These are phyloP conservation scores for Neurospora africana DNA, from an alignment of 495 filamentous ascomycete genomes.

Conservation along the genomic window DNA sequence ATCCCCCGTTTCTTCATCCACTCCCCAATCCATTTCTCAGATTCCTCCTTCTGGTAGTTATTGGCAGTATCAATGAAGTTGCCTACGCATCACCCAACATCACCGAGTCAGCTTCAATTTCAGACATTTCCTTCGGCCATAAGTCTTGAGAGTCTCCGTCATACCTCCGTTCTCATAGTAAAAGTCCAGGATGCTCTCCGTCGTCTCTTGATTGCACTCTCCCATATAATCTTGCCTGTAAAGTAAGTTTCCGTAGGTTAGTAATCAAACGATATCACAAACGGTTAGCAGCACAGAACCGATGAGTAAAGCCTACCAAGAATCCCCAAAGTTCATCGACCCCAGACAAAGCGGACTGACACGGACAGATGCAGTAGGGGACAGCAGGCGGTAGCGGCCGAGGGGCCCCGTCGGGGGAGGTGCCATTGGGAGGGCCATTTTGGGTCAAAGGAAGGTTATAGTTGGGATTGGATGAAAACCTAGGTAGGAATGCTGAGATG, in stretches of 20 bases:
- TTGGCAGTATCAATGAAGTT: constrained; percentile 74
- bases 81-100: constrained; percentile 23
- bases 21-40: constrained; percentile 65
- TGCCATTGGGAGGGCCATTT: constrained; percentile 13
- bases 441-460: background rate
- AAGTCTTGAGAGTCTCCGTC: background rate
- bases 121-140: background rate
- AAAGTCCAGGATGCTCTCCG: constrained; percentile 56
- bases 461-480: background rate
- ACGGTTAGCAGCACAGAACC: background rate
- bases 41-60: constrained; percentile 57
- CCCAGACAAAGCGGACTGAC: constrained; percentile 54
- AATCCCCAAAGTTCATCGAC: constrained; percentile 51
- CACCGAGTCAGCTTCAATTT: background rate
- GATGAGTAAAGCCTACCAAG: constrained; percentile 27
- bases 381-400: constrained; percentile 47
- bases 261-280: background rate
- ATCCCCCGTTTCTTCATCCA: constrained; percentile 49
- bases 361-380: constrained; percentile 46
- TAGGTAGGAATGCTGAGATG: background rate
- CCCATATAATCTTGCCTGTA: constrained; percentile 39
- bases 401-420: constrained; percentile 38
- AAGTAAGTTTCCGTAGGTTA: background rate
- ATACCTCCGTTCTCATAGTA: constrained; percentile 44
- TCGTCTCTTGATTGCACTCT: constrained; percentile 47